Percentiles rank a stretch among this genome's conserved stretches.
These are phyloP conservation scores for Papiliotrema fonsecae DNA, from an alignment of 1,284 basidiomycete species.

Conservation along the genomic window DNA sequence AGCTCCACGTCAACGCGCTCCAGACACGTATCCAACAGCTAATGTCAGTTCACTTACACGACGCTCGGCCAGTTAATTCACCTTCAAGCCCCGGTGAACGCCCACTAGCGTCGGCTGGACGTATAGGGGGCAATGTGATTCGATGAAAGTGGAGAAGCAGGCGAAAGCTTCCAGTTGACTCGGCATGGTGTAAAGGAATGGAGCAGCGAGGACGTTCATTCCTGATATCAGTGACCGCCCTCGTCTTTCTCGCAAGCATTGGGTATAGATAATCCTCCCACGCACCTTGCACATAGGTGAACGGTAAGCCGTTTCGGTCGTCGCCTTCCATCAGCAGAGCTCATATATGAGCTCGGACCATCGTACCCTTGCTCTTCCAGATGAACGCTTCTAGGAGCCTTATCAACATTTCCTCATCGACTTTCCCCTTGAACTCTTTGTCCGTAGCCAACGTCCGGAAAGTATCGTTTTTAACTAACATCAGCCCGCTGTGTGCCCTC, in stretches of 20 bases:
- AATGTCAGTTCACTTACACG: background rate
- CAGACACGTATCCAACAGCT: slow-evolving; percentile 88
- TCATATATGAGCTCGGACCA: background rate
- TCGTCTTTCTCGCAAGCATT: background rate
- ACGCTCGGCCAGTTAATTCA: slow-evolving; percentile 47
- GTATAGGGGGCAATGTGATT: slow-evolving; percentile 85
- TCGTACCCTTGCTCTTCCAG: slow-evolving; percentile 78
- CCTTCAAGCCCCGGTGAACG: slow-evolving; percentile 88
- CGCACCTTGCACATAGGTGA: slow-evolving; percentile 82
- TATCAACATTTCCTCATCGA: slow-evolving; percentile 94
- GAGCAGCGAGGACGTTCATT: slow-evolving; percentile 97
- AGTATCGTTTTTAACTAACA: slow-evolving; percentile 53
- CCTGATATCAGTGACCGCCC: slow-evolving; percentile 40
- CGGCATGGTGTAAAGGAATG: slow-evolving; percentile 92
- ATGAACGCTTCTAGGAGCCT: slow-evolving; percentile 92
- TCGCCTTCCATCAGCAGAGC: slow-evolving; percentile 13
- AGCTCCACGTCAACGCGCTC: slow-evolving; percentile 84
- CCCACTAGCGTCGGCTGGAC: slow-evolving; percentile 93
- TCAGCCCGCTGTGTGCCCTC: background rate
- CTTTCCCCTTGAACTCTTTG: slow-evolving; percentile 86
- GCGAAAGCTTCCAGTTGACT: slow-evolving; percentile 94
- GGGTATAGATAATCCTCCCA: background rate
- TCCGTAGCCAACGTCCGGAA: slow-evolving; percentile 89
- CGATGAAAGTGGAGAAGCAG: slow-evolving; percentile 91
- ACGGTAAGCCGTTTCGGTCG: slow-evolving; percentile 56